Evolutionary conservation across 139 green algal genomes (phyloP).

Genomic region (Asterochloris erici): DNA sequence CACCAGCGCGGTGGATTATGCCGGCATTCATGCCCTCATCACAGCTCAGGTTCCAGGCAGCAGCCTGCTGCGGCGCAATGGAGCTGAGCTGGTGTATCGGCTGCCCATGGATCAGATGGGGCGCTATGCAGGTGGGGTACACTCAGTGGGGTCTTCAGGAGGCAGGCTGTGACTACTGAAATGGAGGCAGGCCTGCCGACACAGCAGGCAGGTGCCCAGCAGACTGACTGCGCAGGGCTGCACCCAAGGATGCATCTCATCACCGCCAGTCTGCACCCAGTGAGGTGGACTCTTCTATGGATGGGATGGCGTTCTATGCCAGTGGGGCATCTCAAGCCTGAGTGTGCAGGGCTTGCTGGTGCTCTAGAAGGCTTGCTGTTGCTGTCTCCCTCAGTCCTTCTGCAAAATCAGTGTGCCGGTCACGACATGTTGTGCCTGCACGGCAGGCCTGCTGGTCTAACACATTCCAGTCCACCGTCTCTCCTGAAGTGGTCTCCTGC

Average conservation of each 20-base stretch:
- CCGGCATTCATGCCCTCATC: neutral
- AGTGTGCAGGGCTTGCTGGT: neutral
- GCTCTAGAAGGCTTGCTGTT: neutral
- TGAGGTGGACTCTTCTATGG: neutral
- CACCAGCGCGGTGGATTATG: neutral
- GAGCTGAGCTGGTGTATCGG: conserved; percentile 19
- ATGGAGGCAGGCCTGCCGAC: neutral
- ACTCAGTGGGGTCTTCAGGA: neutral
- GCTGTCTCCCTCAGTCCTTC: neutral
- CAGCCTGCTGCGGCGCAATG: conserved; percentile 20
- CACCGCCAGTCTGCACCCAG: neutral
- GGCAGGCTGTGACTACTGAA: neutral
- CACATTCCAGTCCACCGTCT: too few species aligned
- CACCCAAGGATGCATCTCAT: neutral
- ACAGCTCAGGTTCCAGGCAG: neutral
- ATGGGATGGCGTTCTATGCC: neutral
- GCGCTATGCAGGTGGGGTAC: neutral
- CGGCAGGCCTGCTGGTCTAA: too few species aligned
- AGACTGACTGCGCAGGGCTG: neutral
- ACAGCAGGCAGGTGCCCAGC: neutral
- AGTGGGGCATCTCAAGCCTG: neutral
- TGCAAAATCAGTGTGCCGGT: neutral
- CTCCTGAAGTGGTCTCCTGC: conserved; percentile 5
- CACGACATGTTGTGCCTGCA: too few species aligned
- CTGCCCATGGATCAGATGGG: conserved; percentile 11